These are phyloP conservation scores for Penicillium coprophilum DNA, from an alignment of 495 filamentous ascomycete genomes.

Conservation along the genomic window DNA sequence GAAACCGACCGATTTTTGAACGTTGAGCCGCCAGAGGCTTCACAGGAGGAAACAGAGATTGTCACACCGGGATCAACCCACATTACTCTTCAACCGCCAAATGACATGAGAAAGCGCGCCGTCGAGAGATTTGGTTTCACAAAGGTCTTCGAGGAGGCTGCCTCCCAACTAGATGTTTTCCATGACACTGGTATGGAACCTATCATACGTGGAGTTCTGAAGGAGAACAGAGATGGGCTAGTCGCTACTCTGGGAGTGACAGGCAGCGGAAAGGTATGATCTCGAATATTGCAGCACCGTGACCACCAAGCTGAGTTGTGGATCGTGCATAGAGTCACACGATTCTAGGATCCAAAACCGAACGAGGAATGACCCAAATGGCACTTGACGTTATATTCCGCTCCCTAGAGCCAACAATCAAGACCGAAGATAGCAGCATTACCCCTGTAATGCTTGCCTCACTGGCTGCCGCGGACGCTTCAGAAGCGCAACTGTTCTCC, in stretches of 20 bases:
- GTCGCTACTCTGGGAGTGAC: slow-evolving; percentile 93
- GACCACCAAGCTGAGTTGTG: slow-evolving; percentile 17
- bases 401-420: slow-evolving; percentile 65
- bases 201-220: slow-evolving; percentile 75
- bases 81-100: slow-evolving; percentile 84
- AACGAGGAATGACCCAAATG: slow-evolving; percentile 89
- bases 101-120: slow-evolving; percentile 73
- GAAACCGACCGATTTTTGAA: slow-evolving; percentile 70
- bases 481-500: slow-evolving; percentile 78
- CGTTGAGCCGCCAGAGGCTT: slow-evolving; percentile 59
- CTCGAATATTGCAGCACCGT: background rate
- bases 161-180: slow-evolving; percentile 83
- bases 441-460: slow-evolving; percentile 65
- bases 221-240: slow-evolving; percentile 81
- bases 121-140: slow-evolving; percentile 96
- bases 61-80: slow-evolving; percentile 61
- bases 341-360: slow-evolving; percentile 83
- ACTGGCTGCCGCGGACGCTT: slow-evolving; percentile 71
- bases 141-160: slow-evolving; percentile 82
- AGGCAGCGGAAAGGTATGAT: slow-evolving; percentile 85
- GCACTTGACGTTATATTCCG: slow-evolving; percentile 86
- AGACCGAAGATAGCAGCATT: slow-evolving; percentile 57
- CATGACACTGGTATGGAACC: slow-evolving; percentile 73
- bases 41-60: slow-evolving; percentile 33
- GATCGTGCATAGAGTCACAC: slow-evolving; percentile 77